Base-by-base conservation (phyloP, 805 yeast genomes). In the Zygosaccharomyces kombuchaensis region DNA sequence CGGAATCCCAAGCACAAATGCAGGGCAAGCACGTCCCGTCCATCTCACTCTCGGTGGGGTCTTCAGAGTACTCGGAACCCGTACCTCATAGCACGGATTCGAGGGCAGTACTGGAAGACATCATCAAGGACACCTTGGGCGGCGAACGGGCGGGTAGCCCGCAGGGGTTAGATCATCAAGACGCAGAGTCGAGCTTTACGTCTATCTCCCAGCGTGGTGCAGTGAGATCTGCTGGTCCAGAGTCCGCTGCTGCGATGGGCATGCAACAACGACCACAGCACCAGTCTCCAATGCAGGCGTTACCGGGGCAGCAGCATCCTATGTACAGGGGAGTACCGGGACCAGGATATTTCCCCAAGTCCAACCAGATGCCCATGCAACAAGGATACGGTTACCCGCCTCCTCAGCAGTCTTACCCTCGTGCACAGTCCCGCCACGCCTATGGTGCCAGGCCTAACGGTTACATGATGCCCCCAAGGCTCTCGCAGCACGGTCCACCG, bases 201-300 rank as follows among this genome's bases (percentile, higher is more conserved):
- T 81, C 88, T 43, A 86, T 85, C 1, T 82, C 90, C 6, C 91
- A 84, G 64, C 71, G 91, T 60, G 89, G 82, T 22, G 73, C 80
- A 12, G 50, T 45, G 53, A 54, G 46, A 40, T 48, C 26, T 25
- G 60, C 50, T 34, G 54, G 57, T 29, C 51, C 31, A 56, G 54
- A 31, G 47, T 43, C 30, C 42, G 51, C 37, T 52, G 51, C 37
- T 52, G 48, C 38, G 38, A 27, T 43, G 43, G 21, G 48, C 30
- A 48, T 43, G 35, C 48, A 45, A 30, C 65, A 53, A 40, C 49
- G 55, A 39, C 53, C 54, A 14, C 54, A 42, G 36, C 63, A 50
- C 45, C 57, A 38, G 5, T 26, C 41, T 12, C 29, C 21, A 22
- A 26, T 27, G 41, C 41, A 38, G 41, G 34, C 41, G 7, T 38